Base-by-base conservation (phyloP, 2,329 filamentous ascomycete genomes). In the Paramyrothecium sp. region DNA sequence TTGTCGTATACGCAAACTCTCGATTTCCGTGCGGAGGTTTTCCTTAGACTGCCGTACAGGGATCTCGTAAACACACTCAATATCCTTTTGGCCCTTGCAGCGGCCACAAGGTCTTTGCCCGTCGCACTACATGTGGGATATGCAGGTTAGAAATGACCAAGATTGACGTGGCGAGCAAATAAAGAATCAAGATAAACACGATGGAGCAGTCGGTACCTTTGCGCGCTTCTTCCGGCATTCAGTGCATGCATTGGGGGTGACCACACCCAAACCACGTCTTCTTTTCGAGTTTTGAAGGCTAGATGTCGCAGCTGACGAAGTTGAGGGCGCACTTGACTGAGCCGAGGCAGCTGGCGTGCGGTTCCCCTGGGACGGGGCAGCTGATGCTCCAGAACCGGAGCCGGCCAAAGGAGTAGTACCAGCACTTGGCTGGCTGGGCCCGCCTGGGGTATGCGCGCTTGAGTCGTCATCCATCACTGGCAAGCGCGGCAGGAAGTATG, bases 1-100 rank as follows among this genome's bases (percentile, higher is more conserved):
- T 64, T 86, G 81, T 47, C 81, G 79, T 17, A 76, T 75, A 51
- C 81, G 81, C 38, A 88, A 71, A 23, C 71, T 71, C 54, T 88
- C 85, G 58, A 88, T 85, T 64, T 88, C 85, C 64, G 73, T 75
- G 49, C 85, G 80, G 5, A 88, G 76, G 54, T 81, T 79, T 59
- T 87, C 85, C 60, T 88, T 88, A 12, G 84, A 87, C 62, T 87
- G 84, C 49, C 85, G 83, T 5, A 88, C 80, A 0, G 85, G 85
- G 8, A 86, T 67, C 61, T 88, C 84, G 72, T 88, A 88, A 22
- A 85, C 66, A 59, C 85, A 88, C 22, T 85, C 79, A 44, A 79
- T 71, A 33, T 81, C 80, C 55, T 79, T 81, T 60, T 87, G 84
- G 1, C 72, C 61, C 57, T 74, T 78, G 70, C 85, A 88, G 59